These are phyloP conservation scores for Phoma sp. DNA, from an alignment of 2,329 filamentous ascomycete genomes.

Conservation along the genomic window DNA sequence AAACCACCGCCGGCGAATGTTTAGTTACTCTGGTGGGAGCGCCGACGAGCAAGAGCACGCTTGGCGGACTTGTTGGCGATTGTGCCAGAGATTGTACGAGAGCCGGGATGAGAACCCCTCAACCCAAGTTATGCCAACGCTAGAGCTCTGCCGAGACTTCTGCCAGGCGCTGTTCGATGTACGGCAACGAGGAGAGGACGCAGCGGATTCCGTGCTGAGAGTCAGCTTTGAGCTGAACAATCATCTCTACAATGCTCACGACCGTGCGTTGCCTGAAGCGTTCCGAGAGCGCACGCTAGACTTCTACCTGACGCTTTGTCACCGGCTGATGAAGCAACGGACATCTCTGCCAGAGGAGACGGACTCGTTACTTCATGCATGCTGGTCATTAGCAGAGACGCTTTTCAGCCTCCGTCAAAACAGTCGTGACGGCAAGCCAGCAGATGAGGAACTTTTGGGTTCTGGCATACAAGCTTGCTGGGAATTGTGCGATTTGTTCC, in stretches of 20 bases:
- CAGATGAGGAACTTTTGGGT: constrained; percentile 84
- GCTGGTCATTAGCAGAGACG: constrained; percentile 92
- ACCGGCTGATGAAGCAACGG: constrained; percentile 94
- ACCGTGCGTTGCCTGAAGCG: constrained; percentile 80
- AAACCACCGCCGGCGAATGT: constrained; percentile 80
- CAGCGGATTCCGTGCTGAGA: constrained; percentile 83
- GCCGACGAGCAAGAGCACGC: constrained; percentile 84
- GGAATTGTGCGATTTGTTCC: constrained; percentile 92
- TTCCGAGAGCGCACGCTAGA: constrained; percentile 91
- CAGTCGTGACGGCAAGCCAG: constrained; percentile 72
- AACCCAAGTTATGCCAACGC: constrained; percentile 73
- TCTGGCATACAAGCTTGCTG: constrained; percentile 93
- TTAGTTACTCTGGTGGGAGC: constrained; percentile 72
- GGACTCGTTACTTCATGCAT: constrained; percentile 82
- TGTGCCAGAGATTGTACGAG: constrained; percentile 89
- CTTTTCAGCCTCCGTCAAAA: constrained; percentile 89
- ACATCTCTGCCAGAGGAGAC: constrained; percentile 80
- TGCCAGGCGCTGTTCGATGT: constrained; percentile 92
- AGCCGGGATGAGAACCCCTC: constrained; percentile 75
- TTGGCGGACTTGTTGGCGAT: constrained; percentile 92
- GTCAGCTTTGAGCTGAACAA: constrained; percentile 97
- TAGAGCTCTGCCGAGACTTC: constrained; percentile 90
- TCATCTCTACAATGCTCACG: constrained; percentile 91
- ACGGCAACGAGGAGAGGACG: constrained; percentile 77
- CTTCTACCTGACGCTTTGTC: constrained; percentile 93